Evolutionary conservation across 352 stramenopile species (phyloP).

Genomic region (Phytopythium cucurbitacearum): DNA sequence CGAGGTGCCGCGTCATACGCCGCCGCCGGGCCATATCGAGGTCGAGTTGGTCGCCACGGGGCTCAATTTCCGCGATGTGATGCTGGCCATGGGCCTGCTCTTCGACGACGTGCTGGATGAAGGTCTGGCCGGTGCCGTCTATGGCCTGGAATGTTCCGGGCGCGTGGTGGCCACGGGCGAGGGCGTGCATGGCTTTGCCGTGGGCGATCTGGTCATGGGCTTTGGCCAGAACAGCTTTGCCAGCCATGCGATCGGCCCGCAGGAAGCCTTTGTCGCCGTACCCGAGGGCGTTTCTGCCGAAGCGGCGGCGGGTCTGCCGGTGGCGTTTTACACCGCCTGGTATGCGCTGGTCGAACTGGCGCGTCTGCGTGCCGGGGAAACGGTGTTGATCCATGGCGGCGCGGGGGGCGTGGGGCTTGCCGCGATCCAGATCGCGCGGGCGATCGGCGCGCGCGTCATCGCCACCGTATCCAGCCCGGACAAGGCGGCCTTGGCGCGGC

Average conservation of each 20-base stretch:
- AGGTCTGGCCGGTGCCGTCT: conserved; percentile 4
- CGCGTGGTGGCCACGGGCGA: conserved; percentile 4
- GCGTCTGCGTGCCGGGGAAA: conserved; percentile 4
- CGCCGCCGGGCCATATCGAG: conserved; percentile 4
- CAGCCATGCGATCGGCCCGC: conserved; percentile 4
- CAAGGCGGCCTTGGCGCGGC: conserved; percentile 4
- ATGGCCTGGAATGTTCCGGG: conserved; percentile 5
- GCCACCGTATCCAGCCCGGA: conserved; percentile 4
- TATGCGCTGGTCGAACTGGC: conserved; percentile 5
- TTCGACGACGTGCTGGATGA: conserved; percentile 5
- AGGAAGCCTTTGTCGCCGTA: conserved; percentile 5
- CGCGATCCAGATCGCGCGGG: conserved; percentile 4
- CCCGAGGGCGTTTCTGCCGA: conserved; percentile 4
- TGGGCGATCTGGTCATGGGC: conserved; percentile 5
- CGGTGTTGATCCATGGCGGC: conserved; percentile 5
- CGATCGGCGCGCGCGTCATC: conserved; percentile 4
- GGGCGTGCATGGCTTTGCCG: conserved; percentile 4
- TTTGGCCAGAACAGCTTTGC: conserved; percentile 5
- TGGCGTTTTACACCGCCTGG: conserved; percentile 5
- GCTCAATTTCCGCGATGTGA: conserved; percentile 5
- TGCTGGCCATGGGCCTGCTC: conserved; percentile 4
- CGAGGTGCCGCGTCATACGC: conserved; percentile 4
- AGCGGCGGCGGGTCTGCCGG: conserved; percentile 4
- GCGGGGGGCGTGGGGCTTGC: conserved; percentile 4
- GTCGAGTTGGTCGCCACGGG: conserved; percentile 4